Evolutionary conservation across 1,284 basidiomycete genomes (phyloP), one percentile per base, ranked within the genome.

Genomic region (Cystobasidiaceae sp.): DNA sequence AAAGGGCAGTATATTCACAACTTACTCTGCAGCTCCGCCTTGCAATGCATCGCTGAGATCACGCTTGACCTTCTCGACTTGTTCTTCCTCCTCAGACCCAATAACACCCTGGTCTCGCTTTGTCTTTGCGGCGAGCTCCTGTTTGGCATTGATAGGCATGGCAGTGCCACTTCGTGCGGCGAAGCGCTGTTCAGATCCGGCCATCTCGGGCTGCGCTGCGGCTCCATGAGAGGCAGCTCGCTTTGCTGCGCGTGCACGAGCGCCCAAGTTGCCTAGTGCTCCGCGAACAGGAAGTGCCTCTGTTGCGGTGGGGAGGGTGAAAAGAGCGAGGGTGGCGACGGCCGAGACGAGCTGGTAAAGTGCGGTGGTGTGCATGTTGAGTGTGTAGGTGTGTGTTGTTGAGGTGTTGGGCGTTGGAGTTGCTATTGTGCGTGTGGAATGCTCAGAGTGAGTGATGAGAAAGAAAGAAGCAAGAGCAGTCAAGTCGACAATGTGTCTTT

Each of bases 201-300:
- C n/a, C n/a, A n/a, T 56, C 15, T 30, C 54, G 5, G 44, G 39
- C 19, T 17, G 11, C 2, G 54, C 33, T 8, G 43, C n/a, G n/a
- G 30, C 33, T 46, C n/a, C 21, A 32, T n/a, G 56, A 37, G n/a
- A 17, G 21, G 61, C 61, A 44, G 61, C 61, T 33, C 61, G 39
- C 27, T 51, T 39, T 19, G 61, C 61, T 15, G 50, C 52, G 19
- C 61, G 39, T 44, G 61, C 61, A 5, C 61, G 61, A n/a, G 61
- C 44, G 19, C 50, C 52, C 21, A 64, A 52, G 30, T 37, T 55
- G 51, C 61, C 61, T 11, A 64, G 52, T 34, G 61, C 61, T 13
- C 61, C 61, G 17, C 61, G 39, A 30, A 64, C 61, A 27, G 61
- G 61, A 13, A 64, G 61, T n/a, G 61, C 61, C 33, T 55, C 27